Percentiles rank a stretch among this genome's conserved stretches.
phyloP scores from a whole-genome alignment of 2,329 filamentous ascomycete species.

The Fusarium sp. region DNA sequence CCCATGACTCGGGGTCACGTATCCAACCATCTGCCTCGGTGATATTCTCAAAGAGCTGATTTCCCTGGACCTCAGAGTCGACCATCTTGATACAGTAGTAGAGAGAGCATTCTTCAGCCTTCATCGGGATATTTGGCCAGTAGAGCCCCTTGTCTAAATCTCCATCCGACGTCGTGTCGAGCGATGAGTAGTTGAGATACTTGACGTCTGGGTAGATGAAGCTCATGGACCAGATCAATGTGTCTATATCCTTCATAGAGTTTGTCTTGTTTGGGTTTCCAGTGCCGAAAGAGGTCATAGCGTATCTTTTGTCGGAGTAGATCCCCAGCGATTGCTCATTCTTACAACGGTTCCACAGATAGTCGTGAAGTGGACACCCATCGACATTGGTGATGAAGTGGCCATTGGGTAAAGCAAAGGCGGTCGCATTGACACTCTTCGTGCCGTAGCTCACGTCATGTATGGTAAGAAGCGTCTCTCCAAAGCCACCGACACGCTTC shows the following conservation, averaged over 20 bases:
- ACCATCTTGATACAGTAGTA: conserved; percentile 23
- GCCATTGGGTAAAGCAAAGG: conserved; percentile 8
- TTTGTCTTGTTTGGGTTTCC: conserved; percentile 24
- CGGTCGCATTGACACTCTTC: background rate
- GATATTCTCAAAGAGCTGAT: background rate
- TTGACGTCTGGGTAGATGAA: conserved; percentile 15
- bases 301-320: conserved; percentile 5
- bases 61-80: conserved; percentile 3
- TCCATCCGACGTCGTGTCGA: background rate
- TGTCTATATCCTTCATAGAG: conserved; percentile 23
- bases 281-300: conserved; percentile 21
- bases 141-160: background rate
- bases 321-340: background rate
- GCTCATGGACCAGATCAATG: conserved; percentile 29
- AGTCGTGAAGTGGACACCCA: conserved; percentile 4
- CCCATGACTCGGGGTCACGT: conserved; percentile 12
- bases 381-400: conserved; percentile 16
- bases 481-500: background rate
- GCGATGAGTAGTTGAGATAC: background rate
- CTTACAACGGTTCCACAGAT: background rate
- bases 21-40: background rate
- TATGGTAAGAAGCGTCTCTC: background rate
- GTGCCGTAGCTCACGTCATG: background rate
- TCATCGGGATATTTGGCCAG: conserved; percentile 18
- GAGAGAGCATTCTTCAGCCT: conserved; percentile 15